A percentile compares a stretch with the other conserved stretches of the same genome.
phyloP scores from a whole-genome alignment of 768 basidiomycete species.

The Solioccasus polychromus region DNA sequence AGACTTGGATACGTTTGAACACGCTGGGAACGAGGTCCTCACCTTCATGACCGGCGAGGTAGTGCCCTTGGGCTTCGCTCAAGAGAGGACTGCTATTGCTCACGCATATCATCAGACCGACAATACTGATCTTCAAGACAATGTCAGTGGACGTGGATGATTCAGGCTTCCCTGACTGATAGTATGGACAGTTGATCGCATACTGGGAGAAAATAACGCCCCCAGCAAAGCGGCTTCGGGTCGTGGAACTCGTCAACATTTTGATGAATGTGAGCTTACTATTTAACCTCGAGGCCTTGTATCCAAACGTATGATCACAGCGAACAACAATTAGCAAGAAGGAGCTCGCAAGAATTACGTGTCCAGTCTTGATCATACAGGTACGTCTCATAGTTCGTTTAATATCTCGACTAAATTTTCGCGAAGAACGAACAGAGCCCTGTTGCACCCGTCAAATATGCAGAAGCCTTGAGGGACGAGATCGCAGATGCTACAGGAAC shows the following conservation, averaged over 20 bases:
- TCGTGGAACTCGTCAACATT: conserved; percentile 53
- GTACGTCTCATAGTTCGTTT: conserved; percentile 33
- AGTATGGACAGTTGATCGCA: conserved; percentile 50
- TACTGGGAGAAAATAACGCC: conserved; percentile 61
- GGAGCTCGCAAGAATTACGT: conserved; percentile 49
- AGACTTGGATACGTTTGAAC: conserved; percentile 66
- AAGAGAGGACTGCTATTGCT: background rate
- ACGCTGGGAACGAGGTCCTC: conserved; percentile 58
- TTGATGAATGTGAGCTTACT: conserved; percentile 63
- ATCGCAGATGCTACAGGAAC: conserved; percentile 45
- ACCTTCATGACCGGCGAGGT: conserved; percentile 57
- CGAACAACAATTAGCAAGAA: conserved; percentile 50
- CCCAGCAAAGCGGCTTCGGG: conserved; percentile 49
- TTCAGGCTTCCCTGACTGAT: conserved; percentile 8
- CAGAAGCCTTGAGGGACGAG: conserved; percentile 49
- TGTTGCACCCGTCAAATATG: conserved; percentile 51
- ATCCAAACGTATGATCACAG: conserved; percentile 36
- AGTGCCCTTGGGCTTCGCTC: conserved; percentile 20
- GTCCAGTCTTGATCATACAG: conserved; percentile 69
- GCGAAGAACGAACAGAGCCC: conserved; percentile 59
- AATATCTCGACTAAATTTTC: conserved; percentile 1
- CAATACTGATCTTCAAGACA: conserved; percentile 59
- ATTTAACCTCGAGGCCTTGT: too few relatives aligned
- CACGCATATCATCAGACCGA: conserved; percentile 11
- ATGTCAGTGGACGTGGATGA: conserved; percentile 40